These are phyloP conservation scores for Leccinum subtestaceum DNA, from an alignment of 768 basidiomycete genomes.

Conservation along the genomic window DNA sequence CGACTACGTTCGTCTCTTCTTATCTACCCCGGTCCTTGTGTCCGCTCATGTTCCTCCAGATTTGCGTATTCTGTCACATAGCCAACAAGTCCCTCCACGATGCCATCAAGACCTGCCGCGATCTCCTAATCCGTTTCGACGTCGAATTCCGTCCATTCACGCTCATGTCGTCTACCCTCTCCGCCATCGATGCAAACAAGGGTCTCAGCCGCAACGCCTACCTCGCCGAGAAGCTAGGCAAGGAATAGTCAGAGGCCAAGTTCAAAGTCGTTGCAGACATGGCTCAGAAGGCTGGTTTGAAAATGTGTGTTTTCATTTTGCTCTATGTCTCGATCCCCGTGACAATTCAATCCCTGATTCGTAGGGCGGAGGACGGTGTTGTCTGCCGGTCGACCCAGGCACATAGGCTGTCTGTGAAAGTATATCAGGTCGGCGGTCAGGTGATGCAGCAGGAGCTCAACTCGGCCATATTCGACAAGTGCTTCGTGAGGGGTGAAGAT, in stretches of 20 bases:
- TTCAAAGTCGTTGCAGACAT: slow-evolving; percentile 27
- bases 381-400: slow-evolving; percentile 40
- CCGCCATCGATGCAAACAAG: slow-evolving; percentile 20
- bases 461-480: slow-evolving; percentile 38
- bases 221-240: slow-evolving; percentile 25
- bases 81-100: slow-evolving; percentile 35
- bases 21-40: background rate
- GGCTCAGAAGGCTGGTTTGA: slow-evolving; percentile 29
- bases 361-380: slow-evolving; percentile 37
- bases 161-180: slow-evolving; percentile 24
- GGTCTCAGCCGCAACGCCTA: slow-evolving; percentile 22
- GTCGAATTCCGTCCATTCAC: slow-evolving; percentile 37
- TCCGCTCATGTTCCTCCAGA: slow-evolving; percentile 19
- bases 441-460: slow-evolving; percentile 37
- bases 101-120: slow-evolving; percentile 34
- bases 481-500: slow-evolving; percentile 41
- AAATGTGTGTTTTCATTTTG: slow-evolving; percentile 17
- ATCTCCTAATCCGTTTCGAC: slow-evolving; percentile 34
- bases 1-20: slow-evolving; percentile 28
- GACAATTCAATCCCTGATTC: background rate
- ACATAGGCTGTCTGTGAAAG: slow-evolving; percentile 45
- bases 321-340: background rate
- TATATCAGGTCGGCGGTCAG: slow-evolving; percentile 41
- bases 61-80: slow-evolving; percentile 40
- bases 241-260: slow-evolving; percentile 26